Conservation (phyloP, 2,329 filamentous ascomycete genomes). For the Epichloe aotearoae region DNA sequence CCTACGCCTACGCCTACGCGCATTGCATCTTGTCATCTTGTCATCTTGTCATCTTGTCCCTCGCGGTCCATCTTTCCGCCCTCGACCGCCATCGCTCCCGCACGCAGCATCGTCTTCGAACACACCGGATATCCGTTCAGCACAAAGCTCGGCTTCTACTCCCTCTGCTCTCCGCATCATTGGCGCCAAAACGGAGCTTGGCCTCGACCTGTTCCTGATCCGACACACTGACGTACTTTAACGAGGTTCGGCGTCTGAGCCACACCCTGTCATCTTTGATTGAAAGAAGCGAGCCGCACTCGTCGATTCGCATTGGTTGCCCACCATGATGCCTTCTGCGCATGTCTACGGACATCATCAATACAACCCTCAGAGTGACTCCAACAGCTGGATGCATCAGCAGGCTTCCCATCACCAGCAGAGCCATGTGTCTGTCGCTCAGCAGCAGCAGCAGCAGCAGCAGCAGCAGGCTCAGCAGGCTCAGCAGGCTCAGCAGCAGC, state of each 20-base stretch:
- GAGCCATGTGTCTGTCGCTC: constrained; percentile 40
- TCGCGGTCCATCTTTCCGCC: neutral
- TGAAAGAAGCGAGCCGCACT: neutral
- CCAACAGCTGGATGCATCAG: constrained; percentile 54
- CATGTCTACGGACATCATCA: constrained; percentile 57
- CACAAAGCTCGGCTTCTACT: no score
- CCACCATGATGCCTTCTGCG: constrained; percentile 47
- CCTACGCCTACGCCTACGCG: neutral
- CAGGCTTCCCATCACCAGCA: constrained; percentile 46
- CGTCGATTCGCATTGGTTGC: neutral
- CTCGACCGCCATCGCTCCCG: neutral
- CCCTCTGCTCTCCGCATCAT: no score
- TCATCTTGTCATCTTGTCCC: neutral
- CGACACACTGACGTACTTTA: no score
- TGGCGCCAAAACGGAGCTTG: no score
- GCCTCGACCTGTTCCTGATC: no score
- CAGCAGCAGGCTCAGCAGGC: constrained; percentile 30
- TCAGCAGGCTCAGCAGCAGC: constrained; percentile 36
- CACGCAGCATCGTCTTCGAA: neutral
- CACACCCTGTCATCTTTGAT: no score
- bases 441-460: constrained; percentile 34
- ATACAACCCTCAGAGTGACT: constrained; percentile 48
- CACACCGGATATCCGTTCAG: no score
- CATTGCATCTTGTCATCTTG: neutral
- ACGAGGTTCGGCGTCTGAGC: no score